Conservation (phyloP, 768 basidiomycete genomes). For the Xerocomellus dryophilus region DNA sequence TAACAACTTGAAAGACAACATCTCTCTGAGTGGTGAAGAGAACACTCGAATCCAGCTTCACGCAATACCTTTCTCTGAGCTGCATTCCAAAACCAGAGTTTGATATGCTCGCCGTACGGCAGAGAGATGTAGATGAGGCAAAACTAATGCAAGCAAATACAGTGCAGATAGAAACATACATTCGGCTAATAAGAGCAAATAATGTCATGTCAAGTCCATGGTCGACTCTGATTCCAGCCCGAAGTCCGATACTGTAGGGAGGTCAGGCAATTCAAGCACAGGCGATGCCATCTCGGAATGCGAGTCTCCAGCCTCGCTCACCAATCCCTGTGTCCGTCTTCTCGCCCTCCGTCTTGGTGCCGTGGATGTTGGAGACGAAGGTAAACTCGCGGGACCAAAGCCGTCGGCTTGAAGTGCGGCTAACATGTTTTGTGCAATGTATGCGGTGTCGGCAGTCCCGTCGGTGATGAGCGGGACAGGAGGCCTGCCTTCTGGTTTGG, state of each 20-base stretch:
- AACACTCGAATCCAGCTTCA: neutral
- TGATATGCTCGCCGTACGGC: constrained; percentile 18
- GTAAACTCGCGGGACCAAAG: constrained; percentile 44
- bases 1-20: constrained; percentile 14
- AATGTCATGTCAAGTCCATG: constrained; percentile 26
- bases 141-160: constrained; percentile 32
- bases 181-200: constrained; percentile 22
- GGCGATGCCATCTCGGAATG: constrained; percentile 28
- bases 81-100: constrained; percentile 21
- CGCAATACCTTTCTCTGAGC: neutral
- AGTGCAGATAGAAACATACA: constrained; percentile 32
- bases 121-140: constrained; percentile 15
- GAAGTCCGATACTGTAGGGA: constrained; percentile 28
- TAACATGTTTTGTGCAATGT: constrained; percentile 72
- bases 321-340: constrained; percentile 35
- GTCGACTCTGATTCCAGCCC: constrained; percentile 25
- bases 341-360: constrained; percentile 29
- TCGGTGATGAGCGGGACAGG: constrained; percentile 15
- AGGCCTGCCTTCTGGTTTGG: constrained; percentile 35
- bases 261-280: constrained; percentile 22
- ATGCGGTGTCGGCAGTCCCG: constrained; percentile 40
- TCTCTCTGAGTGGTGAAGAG: constrained; percentile 4
- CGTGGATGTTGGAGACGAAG: constrained; percentile 47
- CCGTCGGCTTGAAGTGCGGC: constrained; percentile 71
- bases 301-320: constrained; percentile 34